phyloP scores from a whole-genome alignment of 202 grass and related monocot species.

The Panicum virgatum region DNA sequence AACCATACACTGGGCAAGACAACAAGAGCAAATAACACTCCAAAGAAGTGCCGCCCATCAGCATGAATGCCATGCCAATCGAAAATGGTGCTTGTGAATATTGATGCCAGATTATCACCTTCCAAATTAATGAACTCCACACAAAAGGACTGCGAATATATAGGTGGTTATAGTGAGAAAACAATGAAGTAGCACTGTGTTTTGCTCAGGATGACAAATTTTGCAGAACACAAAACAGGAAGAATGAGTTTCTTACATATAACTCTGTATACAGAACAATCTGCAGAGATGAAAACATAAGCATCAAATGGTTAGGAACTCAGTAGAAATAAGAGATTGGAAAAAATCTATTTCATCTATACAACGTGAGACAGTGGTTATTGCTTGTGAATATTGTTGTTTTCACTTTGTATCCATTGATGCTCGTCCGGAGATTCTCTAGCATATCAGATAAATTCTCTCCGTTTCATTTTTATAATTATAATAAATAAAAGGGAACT shows the following conservation, averaged over 20 bases:
- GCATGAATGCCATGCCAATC: constrained; percentile 65
- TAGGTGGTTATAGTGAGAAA: background rate
- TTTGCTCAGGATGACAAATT: background rate
- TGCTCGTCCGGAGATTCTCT: background rate
- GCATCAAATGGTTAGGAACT: background rate
- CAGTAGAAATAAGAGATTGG: background rate
- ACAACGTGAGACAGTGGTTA: background rate
- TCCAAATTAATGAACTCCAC: constrained; percentile 97
- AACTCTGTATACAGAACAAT: constrained; percentile 79
- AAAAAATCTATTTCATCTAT: background rate
- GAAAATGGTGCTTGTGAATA: constrained; percentile 62
- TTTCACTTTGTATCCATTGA: background rate
- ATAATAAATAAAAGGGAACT: constrained; percentile 27
- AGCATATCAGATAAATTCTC: background rate
- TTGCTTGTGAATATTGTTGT: background rate
- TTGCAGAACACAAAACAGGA: background rate
- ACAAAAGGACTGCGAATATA: constrained; percentile 75
- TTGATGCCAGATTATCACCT: constrained; percentile 84
- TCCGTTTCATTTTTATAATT: background rate
- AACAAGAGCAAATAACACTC: constrained; percentile 70
- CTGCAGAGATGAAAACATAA: constrained; percentile 52
- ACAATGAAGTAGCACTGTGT: background rate
- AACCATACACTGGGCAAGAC: constrained; percentile 92
- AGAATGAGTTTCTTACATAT: constrained; percentile 66
- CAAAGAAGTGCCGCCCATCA: constrained; percentile 82